Percentiles rank a stretch among this genome's conserved stretches.
These are phyloP conservation scores for Trichoderma gamsii DNA, from an alignment of 495 filamentous ascomycete genomes.

Conservation along the genomic window DNA sequence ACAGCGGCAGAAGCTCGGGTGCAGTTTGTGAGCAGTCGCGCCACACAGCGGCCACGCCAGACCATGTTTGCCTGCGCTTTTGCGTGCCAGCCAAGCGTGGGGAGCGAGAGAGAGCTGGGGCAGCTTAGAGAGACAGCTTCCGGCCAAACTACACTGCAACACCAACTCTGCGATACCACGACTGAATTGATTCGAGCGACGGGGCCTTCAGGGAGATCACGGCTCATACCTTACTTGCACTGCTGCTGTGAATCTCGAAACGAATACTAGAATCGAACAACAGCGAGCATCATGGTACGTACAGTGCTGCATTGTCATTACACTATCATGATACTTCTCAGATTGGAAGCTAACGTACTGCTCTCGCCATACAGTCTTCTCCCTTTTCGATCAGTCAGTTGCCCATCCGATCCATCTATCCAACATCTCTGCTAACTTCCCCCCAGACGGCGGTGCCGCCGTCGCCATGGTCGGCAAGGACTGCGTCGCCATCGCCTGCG, in stretches of 20 bases:
- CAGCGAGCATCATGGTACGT: conserved; percentile 15
- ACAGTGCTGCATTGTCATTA: not conserved
- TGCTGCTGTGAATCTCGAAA: not conserved
- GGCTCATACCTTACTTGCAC: not conserved
- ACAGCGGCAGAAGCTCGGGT: conserved; percentile 9
- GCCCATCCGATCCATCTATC: conserved; percentile 11
- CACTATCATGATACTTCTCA: not conserved
- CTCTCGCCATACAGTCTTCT: conserved; percentile 46
- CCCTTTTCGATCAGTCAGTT: conserved; percentile 85
- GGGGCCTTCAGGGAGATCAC: not conserved
- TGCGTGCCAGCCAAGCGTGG: not conserved
- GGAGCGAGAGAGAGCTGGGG: not conserved
- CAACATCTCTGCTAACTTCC: not conserved
- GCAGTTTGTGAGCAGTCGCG: not conserved
- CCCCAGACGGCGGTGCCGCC: conserved; percentile 84
- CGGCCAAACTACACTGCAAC: not conserved
- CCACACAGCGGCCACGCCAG: conserved; percentile 31
- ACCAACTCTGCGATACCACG: not conserved
- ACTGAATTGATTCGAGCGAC: not conserved
- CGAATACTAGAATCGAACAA: not conserved
- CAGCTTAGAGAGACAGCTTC: not conserved
- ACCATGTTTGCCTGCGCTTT: conserved; percentile 33
- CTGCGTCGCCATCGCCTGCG: conserved; percentile 98
- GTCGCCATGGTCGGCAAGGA: conserved; percentile 99
- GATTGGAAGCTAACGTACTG: conserved; percentile 20